Percentiles rank a stretch among this genome's conserved stretches.
Evolutionary conservation across 768 basidiomycete genomes (phyloP).

Genomic region (Trametes meyenii): DNA sequence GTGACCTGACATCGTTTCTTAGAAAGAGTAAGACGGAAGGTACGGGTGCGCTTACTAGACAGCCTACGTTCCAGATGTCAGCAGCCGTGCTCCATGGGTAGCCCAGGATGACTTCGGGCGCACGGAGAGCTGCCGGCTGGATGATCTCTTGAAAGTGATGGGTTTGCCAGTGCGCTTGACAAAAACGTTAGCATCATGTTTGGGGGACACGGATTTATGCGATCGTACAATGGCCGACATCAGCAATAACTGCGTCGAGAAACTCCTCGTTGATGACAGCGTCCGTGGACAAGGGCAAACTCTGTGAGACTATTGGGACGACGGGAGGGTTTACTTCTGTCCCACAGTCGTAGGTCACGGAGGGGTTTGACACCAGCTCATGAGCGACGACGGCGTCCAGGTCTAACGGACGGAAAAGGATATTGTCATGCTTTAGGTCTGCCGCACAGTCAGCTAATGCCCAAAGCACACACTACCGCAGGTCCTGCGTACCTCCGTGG

Average conservation of each 20-base stretch:
- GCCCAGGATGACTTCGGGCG: not conserved
- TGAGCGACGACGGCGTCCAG: not conserved
- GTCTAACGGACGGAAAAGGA: not conserved
- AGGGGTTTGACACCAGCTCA: not conserved
- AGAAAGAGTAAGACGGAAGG: not conserved
- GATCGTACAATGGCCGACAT: not conserved
- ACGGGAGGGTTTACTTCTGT: not conserved
- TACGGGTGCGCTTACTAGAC: not conserved
- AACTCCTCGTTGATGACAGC: not conserved
- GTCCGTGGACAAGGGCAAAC: not conserved
- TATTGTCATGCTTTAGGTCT: not conserved
- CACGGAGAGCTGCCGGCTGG: not conserved
- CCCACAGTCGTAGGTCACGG: not conserved
- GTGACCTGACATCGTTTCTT: not conserved
- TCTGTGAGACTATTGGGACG: not conserved
- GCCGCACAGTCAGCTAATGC: not conserved
- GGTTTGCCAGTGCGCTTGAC: not conserved
- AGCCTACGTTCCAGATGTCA: not conserved
- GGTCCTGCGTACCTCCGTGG: not conserved
- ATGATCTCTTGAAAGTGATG: not conserved
- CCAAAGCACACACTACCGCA: not conserved
- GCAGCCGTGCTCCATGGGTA: not conserved
- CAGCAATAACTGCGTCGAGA: not conserved
- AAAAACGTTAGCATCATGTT: not conserved
- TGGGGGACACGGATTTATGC: not conserved